Evolutionary conservation across 2,329 filamentous ascomycete species (phyloP), one percentile per base, ranked within the genome.

Genomic region (Xylaria polymorpha): DNA sequence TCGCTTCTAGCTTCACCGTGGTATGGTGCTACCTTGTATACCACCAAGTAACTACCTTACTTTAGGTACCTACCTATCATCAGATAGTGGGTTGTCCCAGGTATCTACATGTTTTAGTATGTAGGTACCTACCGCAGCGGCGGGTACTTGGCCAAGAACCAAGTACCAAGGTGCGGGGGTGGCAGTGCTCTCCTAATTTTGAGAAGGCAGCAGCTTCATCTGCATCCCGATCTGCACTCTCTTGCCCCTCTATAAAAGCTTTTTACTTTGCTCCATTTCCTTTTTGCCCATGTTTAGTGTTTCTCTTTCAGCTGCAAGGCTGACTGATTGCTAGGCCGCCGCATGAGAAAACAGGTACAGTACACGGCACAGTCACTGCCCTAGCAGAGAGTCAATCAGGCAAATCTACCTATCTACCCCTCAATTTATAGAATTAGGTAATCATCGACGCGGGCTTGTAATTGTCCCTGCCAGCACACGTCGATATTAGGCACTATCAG

Each of bases 141-240:
- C 44, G 44, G 44, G 44, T 48, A 48, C 44, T 25, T 25, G 20
- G 20, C 44, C 44, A 25, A 14, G 44, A 25, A 20, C 44, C 43
- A 22, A 48, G 7, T 22, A 18, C 44, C 43, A 22, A 48, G 7
- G 18, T 29, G 25, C 22, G 22, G 50, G 50, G 50, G 50, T 55
- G 29, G 50, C 50, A 53, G 29, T 53, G 29, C 20, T 53, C 50
- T 53, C 50, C 15, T 10, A 53, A 32, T 48, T 48, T 48, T 25
- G 29, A 55, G 29, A 35, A 55, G 50, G 50, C 50, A 55, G 29
- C 50, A 55, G 29, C 50, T 35, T 10, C 18, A 55, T 20, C 18
- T 53, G 14, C 29, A 25, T 12, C 14, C n/a, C 18, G 25, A 29
- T 29, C 2, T 29, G 25, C 25, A 4, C 25, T 29, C 25, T 29